Base-by-base conservation (phyloP, 148 eudicot genomes). In the Arbutus unedo region DNA sequence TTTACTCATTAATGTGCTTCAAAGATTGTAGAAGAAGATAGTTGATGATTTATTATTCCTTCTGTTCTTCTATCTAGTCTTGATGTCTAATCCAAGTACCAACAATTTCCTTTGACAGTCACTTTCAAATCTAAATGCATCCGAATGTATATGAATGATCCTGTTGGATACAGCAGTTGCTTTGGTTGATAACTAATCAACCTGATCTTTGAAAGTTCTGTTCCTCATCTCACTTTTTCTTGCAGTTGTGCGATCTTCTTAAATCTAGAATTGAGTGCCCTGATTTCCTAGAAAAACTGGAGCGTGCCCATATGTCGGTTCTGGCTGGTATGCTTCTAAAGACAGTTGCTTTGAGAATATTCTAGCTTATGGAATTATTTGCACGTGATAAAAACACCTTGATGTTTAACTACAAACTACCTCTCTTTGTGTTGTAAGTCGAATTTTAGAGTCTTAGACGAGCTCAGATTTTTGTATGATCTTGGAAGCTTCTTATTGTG, bases 281-380 rank as follows among this genome's bases (percentile, higher is more conserved):
- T 18, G 98, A 92, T 68, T 95, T 95, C 85, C 89, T 95, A 51
- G 86, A 90, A 87, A 93, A 91, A 87, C 82, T 95, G 70, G 93
- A 93, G 87, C 80, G 75, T 81, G 92, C 93, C 75, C 95, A 93
- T 85, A 88, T 87, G 14, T 88, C 90, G 6, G 87, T 83, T 90
- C 91, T 81, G 19, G 83, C 90, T 72, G 98, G 98, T 95, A 91
- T 80, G 89, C 55, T 55, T 81, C 67, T 14, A 54, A 11, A 77
- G 9, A 60, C 49, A 43, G 44, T 78, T 75, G 13, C 41, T 48
- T 49, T 47, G 41, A 47, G 38, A 48, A 49, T 48, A 13, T 44
- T 43, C n/a, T 71, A 43, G 21, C 25, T 45, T 18, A 72, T 72
- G 23, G n/a, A 47, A 47, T 47, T 73, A n/a, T 74, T 74, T 74